These are phyloP conservation scores for Asparagopsis taxiformis DNA, from an alignment of 31 red algal genomes.

Conservation along the genomic window DNA sequence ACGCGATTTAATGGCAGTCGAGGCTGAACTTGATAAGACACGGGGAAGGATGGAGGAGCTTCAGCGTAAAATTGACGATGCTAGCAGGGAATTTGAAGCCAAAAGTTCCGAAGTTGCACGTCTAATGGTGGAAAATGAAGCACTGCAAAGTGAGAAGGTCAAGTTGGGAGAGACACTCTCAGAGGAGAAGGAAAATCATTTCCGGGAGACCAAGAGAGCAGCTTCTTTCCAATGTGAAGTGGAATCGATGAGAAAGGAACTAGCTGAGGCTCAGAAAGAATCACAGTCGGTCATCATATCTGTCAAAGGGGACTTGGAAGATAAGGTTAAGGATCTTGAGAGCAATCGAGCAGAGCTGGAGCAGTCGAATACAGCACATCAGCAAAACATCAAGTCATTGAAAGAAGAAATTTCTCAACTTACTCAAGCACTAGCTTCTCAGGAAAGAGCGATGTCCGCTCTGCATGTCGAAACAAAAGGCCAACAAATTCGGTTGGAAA, in stretches of 20 bases:
- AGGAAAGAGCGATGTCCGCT: neutral
- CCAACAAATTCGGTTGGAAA: constrained; percentile 7
- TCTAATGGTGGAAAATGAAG: constrained; percentile 14
- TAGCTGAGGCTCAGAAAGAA: neutral
- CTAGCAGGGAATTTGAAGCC: neutral
- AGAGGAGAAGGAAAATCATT: constrained; percentile 1
- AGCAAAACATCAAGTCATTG: neutral
- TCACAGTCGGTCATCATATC: neutral
- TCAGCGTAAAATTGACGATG: constrained; percentile 11
- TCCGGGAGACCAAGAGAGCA: neutral
- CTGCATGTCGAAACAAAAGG: constrained; percentile 14
- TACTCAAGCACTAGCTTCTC: neutral
- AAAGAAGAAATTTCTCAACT: neutral
- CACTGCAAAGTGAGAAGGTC: constrained; percentile 4
- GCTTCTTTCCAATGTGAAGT: neutral
- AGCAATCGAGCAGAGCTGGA: neutral
- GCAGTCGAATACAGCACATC: neutral
- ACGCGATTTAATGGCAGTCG: neutral
- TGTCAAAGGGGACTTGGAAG: neutral
- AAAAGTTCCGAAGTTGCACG: neutral
- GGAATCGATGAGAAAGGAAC: neutral
- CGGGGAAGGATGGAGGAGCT: constrained; percentile 10
- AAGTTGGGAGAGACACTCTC: constrained; percentile 6
- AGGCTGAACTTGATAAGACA: neutral
- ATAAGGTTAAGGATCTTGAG: neutral